Base-by-base conservation (phyloP, 108 stramenopile species). In the Cyclostephanos invisitatus region DNA sequence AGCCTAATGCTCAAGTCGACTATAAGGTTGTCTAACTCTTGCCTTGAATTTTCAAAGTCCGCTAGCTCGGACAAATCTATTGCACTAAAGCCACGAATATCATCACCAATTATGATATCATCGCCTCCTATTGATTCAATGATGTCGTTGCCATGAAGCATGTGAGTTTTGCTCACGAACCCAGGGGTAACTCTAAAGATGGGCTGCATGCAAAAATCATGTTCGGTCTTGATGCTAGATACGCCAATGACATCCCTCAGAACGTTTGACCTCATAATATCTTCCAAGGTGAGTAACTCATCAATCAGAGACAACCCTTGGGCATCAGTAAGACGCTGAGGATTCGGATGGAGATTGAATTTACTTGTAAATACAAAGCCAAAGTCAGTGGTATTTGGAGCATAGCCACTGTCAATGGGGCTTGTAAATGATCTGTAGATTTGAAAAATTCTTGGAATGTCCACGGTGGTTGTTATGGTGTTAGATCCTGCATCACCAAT, bases 401-500 rank as follows among this genome's bases (percentile, higher is more conserved):
- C 59, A 57, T 69, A 69, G 5, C 67, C 67, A 32, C 67, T 67
- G 12, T 10, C 68, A 29, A 12, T 27, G 8, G 32, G 58, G n/a
- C 28, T 38, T 36, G 8, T 35, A 20, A 76, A 32, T 4, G 68
- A 42, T 22, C 75, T 58, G 32, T 70, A 76, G 9, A 70, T 51
- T 49, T 76, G 53, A 35, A 59, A 76, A 60, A 76, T 76, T 17
- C 53, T 47, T 18, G 75, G 75, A 14, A 70, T 11, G 62, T 62
- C 68, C 14, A 63, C 11, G 2, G 56, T 46, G 4, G 20, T 18
- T 44, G 61, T 21, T 3, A 76, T 69, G 9, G 24, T 12, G 24
- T 61, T 70, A 27, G 40, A 27, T 61, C 75, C 75, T 49, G 44
- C 58, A 61, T 76, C 75, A 10, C 75, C 75, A 69, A 76, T 76